Evolutionary conservation across 179 eudicot genomes (phyloP).

Genomic region (Corrigiola litoralis): DNA sequence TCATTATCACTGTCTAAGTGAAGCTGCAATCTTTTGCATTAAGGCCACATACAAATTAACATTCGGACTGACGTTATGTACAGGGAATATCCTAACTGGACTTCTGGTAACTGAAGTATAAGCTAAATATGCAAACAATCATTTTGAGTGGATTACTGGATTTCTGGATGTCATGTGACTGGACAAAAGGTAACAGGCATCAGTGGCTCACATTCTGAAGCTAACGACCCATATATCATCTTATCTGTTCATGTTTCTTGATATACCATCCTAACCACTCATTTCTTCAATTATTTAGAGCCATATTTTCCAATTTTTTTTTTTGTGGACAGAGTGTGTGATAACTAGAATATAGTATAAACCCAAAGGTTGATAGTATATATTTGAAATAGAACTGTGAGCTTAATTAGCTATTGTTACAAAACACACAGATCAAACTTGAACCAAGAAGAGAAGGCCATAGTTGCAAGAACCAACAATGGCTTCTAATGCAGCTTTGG

Average conservation of each 20-base stretch:
- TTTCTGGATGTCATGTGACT: not conserved
- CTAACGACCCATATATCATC: constrained; percentile 39
- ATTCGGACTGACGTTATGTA: constrained; percentile 2
- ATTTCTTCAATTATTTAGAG: constrained; percentile 32
- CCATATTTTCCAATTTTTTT: constrained; percentile 31
- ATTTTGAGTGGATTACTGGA: not conserved
- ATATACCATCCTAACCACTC: constrained; percentile 56
- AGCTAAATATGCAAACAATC: too few species aligned
- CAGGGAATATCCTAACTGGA: too few species aligned
- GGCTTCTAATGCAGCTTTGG: constrained; percentile 93
- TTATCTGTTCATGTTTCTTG: constrained; percentile 43
- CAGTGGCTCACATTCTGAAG: constrained; percentile 40
- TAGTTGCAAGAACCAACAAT: constrained; percentile 34
- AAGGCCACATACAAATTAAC: not conserved
- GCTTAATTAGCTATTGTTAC: too few species aligned
- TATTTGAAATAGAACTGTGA: constrained; percentile 13
- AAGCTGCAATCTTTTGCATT: constrained; percentile 9
- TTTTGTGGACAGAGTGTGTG: not conserved
- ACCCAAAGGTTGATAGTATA: constrained; percentile 14
- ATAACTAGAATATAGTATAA: not conserved
- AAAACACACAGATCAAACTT: too few species aligned
- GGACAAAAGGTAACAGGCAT: constrained; percentile 2
- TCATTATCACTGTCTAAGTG: too few species aligned
- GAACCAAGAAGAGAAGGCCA: constrained; percentile 10
- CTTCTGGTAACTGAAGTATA: not conserved